A percentile compares a stretch with the other conserved stretches of the same genome.
Evolutionary conservation across 2,329 filamentous ascomycete genomes (phyloP).

Genomic region (Trichoderma polysporum): DNA sequence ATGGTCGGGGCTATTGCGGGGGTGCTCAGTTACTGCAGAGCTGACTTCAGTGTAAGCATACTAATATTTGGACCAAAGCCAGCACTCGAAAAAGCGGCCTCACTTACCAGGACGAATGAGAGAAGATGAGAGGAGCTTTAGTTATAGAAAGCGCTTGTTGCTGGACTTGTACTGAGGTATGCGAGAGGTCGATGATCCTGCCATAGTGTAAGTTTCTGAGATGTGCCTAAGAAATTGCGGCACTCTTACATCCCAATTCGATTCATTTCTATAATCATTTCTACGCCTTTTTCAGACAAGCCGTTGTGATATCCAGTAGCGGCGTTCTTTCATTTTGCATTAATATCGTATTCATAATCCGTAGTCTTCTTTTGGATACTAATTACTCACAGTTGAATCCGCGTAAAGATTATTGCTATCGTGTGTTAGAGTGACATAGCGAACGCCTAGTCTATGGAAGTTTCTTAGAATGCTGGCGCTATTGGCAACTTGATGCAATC

Average conservation of each 20-base stretch:
- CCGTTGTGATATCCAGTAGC: constrained; percentile 2
- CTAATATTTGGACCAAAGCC: neutral
- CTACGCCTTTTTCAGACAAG: constrained; percentile 16
- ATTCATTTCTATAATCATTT: constrained; percentile 23
- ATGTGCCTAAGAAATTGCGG: neutral
- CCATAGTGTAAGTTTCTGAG: neutral
- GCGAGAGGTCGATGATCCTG: constrained; percentile 72
- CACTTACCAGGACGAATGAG: constrained; percentile 48
- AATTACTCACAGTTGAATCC: constrained; percentile 15
- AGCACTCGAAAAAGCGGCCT: neutral
- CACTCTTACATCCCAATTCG: constrained; percentile 22
- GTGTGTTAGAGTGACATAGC: constrained; percentile 81
- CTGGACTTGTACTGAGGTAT: constrained; percentile 40
- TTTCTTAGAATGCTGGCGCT: constrained; percentile 68
- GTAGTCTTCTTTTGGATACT: accelerated
- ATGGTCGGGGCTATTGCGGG: constrained; percentile 80
- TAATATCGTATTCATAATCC: neutral
- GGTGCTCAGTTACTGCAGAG: constrained; percentile 71
- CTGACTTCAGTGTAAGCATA: constrained; percentile 39
- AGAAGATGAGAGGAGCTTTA: constrained; percentile 77
- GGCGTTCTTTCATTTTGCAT: neutral
- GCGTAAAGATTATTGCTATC: constrained; percentile 44
- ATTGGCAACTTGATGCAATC: constrained; percentile 85
- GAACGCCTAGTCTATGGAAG: constrained; percentile 72
- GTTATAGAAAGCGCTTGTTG: constrained; percentile 16